Evolutionary conservation across 148 eudicot species (phyloP).

Genomic region (Nyssa sinensis): DNA sequence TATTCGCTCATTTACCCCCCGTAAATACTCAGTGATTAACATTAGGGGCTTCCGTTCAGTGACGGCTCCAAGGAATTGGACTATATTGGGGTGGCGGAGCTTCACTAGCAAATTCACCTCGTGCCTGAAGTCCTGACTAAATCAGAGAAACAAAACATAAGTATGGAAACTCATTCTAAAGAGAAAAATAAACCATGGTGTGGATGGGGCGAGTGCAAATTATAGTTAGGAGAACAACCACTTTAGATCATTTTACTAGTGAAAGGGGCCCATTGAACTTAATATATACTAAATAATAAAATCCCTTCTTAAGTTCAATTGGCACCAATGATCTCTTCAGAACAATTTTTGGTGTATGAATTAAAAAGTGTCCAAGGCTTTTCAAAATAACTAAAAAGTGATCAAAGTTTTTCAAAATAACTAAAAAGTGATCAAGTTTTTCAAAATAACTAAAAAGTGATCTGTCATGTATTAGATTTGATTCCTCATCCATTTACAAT

Average conservation of each 20-base stretch:
- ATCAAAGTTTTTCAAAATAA: background rate
- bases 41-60: constrained; percentile 94
- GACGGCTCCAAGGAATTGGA: constrained; percentile 98
- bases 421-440: background rate
- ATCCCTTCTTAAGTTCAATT: background rate
- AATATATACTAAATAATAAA: no score
- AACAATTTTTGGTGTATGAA: background rate
- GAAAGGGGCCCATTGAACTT: background rate
- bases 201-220: background rate
- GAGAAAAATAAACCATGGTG: background rate
- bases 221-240: background rate
- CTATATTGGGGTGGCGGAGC: constrained; percentile 98
- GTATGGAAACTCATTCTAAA: background rate
- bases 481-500: background rate
- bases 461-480: background rate
- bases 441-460: background rate
- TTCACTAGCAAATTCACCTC: constrained; percentile 96
- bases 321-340: background rate
- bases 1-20: constrained; percentile 60
- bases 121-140: constrained; percentile 98
- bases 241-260: background rate
- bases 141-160: constrained; percentile 14
- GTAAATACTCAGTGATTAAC: constrained; percentile 87
- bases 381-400: background rate
- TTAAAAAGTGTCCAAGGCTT: background rate